Evolutionary conservation across 2,329 filamentous ascomycete genomes (phyloP).

Genomic region (Aureobasidium mangrovei): DNA sequence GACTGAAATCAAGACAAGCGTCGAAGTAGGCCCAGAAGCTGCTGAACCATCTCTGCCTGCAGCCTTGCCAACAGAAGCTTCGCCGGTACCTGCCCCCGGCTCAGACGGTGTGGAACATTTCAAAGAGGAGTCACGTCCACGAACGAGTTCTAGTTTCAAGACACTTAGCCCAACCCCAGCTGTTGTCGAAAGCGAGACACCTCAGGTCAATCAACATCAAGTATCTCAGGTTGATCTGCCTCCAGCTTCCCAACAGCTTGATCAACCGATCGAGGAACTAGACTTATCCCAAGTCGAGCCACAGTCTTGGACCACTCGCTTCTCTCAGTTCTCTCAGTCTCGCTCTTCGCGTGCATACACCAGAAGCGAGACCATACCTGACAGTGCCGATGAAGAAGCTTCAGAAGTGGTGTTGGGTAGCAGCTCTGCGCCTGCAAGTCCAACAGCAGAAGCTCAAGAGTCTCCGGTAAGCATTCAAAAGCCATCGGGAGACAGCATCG

Average conservation of each 20-base stretch:
- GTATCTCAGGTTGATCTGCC: background rate
- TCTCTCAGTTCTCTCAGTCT: background rate
- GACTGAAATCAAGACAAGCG: background rate
- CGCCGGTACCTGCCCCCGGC: background rate
- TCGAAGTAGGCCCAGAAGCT: background rate
- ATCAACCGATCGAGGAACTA: conserved; percentile 6
- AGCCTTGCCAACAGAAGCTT: background rate
- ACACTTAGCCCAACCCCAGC: background rate
- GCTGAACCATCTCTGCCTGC: background rate
- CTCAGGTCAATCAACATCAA: background rate
- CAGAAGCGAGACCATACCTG: conserved; percentile 12
- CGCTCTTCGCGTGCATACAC: conserved; percentile 8
- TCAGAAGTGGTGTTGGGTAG: background rate
- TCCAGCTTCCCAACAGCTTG: background rate
- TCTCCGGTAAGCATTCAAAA: background rate
- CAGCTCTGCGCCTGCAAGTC: background rate
- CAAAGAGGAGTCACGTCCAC: background rate
- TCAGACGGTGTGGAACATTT: background rate
- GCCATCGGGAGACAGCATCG: background rate
- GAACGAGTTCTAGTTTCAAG: conserved; percentile 10
- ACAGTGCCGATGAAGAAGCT: conserved; percentile 10
- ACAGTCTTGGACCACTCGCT: background rate
- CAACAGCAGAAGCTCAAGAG: background rate
- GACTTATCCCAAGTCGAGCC: conserved; percentile 13
- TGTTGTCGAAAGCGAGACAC: background rate